Evolutionary conservation across 257 asterid genomes (phyloP).

Genomic region (Catharanthus roseus): DNA sequence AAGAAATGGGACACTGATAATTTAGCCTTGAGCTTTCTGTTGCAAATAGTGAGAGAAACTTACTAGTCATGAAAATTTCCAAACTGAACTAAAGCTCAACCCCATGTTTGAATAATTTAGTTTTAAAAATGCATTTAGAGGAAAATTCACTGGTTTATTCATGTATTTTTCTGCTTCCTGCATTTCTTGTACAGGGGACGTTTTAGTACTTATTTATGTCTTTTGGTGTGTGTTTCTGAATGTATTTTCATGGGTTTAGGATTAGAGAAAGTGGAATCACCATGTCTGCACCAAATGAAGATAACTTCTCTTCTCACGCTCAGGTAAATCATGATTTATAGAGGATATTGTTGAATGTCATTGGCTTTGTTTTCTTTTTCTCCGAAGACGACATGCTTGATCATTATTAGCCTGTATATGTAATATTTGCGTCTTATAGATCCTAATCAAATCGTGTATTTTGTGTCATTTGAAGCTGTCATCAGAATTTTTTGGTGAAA

Average conservation of each 20-base stretch:
- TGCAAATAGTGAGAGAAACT: neutral
- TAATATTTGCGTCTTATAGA: neutral
- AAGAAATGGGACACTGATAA: neutral
- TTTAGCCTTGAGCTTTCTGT: neutral
- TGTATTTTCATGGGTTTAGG: neutral
- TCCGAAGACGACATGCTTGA: neutral
- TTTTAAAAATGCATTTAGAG: neutral
- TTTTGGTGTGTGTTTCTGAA: neutral
- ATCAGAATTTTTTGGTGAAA: slow-evolving; percentile 49
- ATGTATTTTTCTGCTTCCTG: neutral
- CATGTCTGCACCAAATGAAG: slow-evolving; percentile 46
- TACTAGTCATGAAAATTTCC: neutral
- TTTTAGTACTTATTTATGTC: neutral
- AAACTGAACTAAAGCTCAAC: neutral
- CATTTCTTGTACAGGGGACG: neutral
- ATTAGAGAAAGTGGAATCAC: neutral
- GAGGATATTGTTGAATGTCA: neutral
- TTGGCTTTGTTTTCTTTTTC: neutral
- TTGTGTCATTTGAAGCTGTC: slow-evolving; percentile 47
- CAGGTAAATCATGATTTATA: slow-evolving; percentile 37
- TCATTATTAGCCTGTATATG: neutral
- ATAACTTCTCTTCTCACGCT: slow-evolving; percentile 33
- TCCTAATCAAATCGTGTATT: slow-evolving; percentile 3
- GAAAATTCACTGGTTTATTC: too few species aligned
- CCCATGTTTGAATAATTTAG: neutral